A percentile compares a stretch with the other conserved stretches of the same genome.
Evolutionary conservation across 108 stramenopile genomes (phyloP).

Genomic region (Skeletonema potamos): DNA sequence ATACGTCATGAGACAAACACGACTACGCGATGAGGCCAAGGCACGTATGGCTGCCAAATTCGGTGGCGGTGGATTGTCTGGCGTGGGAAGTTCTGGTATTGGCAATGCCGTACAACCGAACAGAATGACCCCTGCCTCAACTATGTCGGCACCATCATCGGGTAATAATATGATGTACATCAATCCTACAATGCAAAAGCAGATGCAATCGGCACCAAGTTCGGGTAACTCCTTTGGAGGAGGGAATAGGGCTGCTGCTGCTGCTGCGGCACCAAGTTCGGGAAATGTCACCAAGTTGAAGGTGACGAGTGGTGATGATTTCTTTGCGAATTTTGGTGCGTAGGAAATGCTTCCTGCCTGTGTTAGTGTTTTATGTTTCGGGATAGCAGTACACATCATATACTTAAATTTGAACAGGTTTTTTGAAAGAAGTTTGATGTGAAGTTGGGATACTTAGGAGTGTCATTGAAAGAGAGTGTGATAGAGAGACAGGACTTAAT

Average conservation of each 20-base stretch:
- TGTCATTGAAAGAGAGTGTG: neutral
- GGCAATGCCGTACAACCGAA: conserved; percentile 26
- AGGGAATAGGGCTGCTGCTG: neutral
- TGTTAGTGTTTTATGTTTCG: neutral
- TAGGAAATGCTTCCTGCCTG: conserved; percentile 14
- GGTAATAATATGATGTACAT: conserved; percentile 9
- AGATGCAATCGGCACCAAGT: conserved; percentile 9
- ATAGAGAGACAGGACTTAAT: neutral
- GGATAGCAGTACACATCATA: neutral
- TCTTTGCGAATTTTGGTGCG: conserved; percentile 84
- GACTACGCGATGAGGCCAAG: conserved; percentile 80
- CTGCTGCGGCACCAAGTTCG: conserved; percentile 22
- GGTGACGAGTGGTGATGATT: conserved; percentile 62
- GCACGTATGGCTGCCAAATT: conserved; percentile 87
- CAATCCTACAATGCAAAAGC: neutral
- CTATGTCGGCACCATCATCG: conserved; percentile 39
- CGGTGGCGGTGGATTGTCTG: conserved; percentile 64
- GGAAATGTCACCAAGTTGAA: conserved; percentile 40
- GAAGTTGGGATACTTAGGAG: neutral
- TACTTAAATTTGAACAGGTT: neutral
- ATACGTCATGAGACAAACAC: conserved; percentile 87
- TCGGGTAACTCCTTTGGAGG: conserved; percentile 18
- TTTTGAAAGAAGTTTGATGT: neutral
- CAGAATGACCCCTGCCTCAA: conserved; percentile 9
- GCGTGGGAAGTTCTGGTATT: conserved; percentile 29